phyloP scores from a whole-genome alignment of 169 alveolate genomes.

The Pseudocohnilembus persalinus region DNA sequence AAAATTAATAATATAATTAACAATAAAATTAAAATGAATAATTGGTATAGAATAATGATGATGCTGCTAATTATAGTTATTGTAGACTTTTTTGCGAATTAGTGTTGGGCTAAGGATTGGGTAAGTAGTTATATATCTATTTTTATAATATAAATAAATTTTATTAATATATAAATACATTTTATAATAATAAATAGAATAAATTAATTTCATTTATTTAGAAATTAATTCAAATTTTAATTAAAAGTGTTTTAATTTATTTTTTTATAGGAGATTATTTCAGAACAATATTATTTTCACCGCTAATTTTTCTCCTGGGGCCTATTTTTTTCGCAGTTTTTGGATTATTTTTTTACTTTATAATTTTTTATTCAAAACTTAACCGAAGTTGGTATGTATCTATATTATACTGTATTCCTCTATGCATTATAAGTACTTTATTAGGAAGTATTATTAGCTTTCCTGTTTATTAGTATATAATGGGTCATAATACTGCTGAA shows the following conservation, averaged over 20 bases:
- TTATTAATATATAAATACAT: no score
- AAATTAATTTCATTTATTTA: no score
- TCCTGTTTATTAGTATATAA: neutral
- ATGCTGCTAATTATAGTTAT: neutral
- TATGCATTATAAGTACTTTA: no score
- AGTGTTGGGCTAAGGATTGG: neutral
- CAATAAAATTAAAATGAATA: no score
- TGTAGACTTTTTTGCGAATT: neutral
- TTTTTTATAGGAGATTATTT: neutral
- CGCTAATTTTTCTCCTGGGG: neutral
- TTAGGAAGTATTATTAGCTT: neutral
- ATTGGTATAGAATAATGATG: neutral
- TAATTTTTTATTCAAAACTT: no score
- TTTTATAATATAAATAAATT: no score
- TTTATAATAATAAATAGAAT: no score
- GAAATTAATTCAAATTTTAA: no score
- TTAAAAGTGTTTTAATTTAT: neutral
- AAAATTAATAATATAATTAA: no score
- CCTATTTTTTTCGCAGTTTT: neutral
- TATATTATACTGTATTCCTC: no score
- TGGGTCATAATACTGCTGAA: neutral
- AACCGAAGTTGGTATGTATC: neutral
- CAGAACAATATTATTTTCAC: neutral
- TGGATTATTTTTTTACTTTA: neutral
- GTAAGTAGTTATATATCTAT: neutral